phyloP scores from a whole-genome alignment of 2,329 filamentous ascomycete genomes.

The Penicillium sp. region DNA sequence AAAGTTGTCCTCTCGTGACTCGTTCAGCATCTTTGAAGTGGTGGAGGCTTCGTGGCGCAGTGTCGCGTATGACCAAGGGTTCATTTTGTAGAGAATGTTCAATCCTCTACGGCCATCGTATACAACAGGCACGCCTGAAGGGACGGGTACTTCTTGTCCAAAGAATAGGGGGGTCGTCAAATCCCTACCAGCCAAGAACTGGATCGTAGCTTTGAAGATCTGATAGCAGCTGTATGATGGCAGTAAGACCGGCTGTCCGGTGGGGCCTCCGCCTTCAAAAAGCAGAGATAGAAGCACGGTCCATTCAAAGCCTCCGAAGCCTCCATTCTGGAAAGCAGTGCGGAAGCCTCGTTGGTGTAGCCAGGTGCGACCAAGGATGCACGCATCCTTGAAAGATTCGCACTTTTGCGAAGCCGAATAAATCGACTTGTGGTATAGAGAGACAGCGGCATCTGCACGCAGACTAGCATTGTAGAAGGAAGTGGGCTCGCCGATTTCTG shows the following conservation, averaged over 20 bases:
- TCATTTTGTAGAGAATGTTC: constrained; percentile 91
- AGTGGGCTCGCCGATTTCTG: constrained; percentile 58
- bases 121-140: constrained; percentile 64
- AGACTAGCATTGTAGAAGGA: constrained; percentile 89
- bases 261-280: constrained; percentile 73
- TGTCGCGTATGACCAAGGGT: constrained; percentile 74
- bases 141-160: constrained; percentile 34
- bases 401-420: constrained; percentile 70
- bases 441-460: constrained; percentile 73
- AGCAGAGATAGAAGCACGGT: constrained; percentile 76
- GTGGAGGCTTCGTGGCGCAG: constrained; percentile 74
- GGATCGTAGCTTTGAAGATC: constrained; percentile 90
- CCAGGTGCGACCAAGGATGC: constrained; percentile 84
- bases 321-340: constrained; percentile 69
- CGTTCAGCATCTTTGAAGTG: constrained; percentile 74
- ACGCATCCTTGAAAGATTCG: constrained; percentile 76
- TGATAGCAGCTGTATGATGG: constrained; percentile 85
- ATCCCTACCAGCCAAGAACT: constrained; percentile 77
- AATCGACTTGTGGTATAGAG: constrained; percentile 74
- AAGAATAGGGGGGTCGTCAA: constrained; percentile 67
- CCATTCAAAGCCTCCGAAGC: constrained; percentile 95
- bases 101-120: constrained; percentile 74
- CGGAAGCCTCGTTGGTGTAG: constrained; percentile 82
- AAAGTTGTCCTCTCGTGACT: constrained; percentile 76
- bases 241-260: constrained; percentile 72